These are phyloP conservation scores for Lachancea sp. DNA, from an alignment of 805 yeast species.

Conservation along the genomic window DNA sequence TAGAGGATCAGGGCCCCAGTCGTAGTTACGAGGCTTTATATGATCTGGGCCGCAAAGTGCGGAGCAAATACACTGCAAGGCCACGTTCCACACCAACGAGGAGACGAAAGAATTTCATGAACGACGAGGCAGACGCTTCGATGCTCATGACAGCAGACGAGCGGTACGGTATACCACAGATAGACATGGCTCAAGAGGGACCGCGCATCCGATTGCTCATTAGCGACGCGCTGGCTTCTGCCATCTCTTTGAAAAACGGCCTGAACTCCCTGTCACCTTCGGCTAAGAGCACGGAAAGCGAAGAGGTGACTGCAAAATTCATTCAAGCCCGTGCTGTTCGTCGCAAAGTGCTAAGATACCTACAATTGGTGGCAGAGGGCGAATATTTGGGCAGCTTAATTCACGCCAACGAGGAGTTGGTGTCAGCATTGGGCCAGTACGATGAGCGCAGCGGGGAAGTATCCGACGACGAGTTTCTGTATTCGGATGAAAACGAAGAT, in stretches of 20 bases:
- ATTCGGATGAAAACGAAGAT: conserved; percentile 35
- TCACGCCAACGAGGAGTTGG: conserved; percentile 86
- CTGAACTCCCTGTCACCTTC: conserved; percentile 41
- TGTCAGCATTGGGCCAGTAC: conserved; percentile 60
- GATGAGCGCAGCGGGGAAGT: conserved; percentile 48
- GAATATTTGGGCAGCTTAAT: conserved; percentile 83
- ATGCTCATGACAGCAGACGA: conserved; percentile 24
- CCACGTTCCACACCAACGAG: conserved; percentile 4
- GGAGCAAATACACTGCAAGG: conserved; percentile 9
- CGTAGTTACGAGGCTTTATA: conserved; percentile 20
- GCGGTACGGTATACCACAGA: conserved; percentile 54
- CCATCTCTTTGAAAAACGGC: conserved; percentile 63
- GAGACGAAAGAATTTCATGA: conserved; percentile 36
- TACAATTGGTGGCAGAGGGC: conserved; percentile 79
- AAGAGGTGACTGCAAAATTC: conserved; percentile 55
- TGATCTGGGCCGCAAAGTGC: conserved; percentile 12
- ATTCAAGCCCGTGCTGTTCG: conserved; percentile 70
- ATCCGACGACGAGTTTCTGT: conserved; percentile 37
- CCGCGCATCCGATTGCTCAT: conserved; percentile 63
- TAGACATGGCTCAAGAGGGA: conserved; percentile 61
- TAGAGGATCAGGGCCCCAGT: conserved; percentile 33
- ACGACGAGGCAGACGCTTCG: conserved; percentile 45
- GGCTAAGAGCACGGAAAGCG: conserved; percentile 57
- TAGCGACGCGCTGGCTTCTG: conserved; percentile 68
- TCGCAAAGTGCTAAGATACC: conserved; percentile 69